Evolutionary conservation across 495 filamentous ascomycete genomes (phyloP), one percentile per base, ranked within the genome.

Genomic region (Xylaria palmicola): DNA sequence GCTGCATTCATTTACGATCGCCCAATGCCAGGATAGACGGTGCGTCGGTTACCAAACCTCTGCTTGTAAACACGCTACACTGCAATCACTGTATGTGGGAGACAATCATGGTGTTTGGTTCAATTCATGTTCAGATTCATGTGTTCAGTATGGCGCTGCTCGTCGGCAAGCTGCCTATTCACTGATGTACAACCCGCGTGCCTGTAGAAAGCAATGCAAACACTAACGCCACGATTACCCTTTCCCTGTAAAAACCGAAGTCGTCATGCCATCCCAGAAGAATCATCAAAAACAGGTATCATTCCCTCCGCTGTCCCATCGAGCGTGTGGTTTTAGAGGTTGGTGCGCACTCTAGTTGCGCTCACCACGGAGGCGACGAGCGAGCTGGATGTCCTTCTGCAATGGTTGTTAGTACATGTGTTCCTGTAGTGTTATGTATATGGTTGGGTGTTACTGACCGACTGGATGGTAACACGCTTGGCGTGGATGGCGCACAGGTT

Each of bases 401-500:
- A 73, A 52, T 9, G 72, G 65, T 59, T 74, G 75, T 81, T 76
- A 82, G 77, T 51, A 65, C 9, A 41, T 60, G 19, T 54, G 40
- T 22, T 30, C 57, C 47, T 26, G 40, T 24, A 47, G 27, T 6
- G 20, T 2, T 47, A 9, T 27, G 24, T 17, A 1, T 24, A 24
- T 5, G 10, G n/a, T 40, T 51, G 20, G 48, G 20, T 32, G 44
- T 30, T 70, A 75, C 76, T 68, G 62, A 79, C 76, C 62, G 82
- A 85, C 80, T 92, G 89, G 81, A 93, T 94, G 76, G 90, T 93
- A 77, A 93, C 90, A 89, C 94, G 94, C 93, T 98, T 98, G 85
- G 94, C 94, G 86, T 98, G 94, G 86, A 98, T 98, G 76, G 94
- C 94, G 85, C 94, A 98, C 57, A 98, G 81, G 87, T 98, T 98